Percentiles rank a stretch among this genome's conserved stretches.
Evolutionary conservation across 768 basidiomycete genomes (phyloP).

Genomic region (Leccinum olivaceopallidum): DNA sequence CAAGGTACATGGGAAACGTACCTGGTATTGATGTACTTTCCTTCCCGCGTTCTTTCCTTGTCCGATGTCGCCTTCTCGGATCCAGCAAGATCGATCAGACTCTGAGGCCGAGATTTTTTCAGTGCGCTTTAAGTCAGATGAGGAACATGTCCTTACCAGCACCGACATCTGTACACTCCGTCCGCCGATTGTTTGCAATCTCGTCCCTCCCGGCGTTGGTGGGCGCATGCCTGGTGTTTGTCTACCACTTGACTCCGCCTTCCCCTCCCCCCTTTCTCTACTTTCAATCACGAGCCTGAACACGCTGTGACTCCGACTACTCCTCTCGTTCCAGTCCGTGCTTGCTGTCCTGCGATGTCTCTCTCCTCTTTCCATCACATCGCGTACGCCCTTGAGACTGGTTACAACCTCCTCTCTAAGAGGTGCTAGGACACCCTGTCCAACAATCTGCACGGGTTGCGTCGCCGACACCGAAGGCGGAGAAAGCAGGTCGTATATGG

Average conservation of each 20-base stretch:
- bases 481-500: constrained; percentile 82
- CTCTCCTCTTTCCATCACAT: constrained; percentile 84
- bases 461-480: constrained; percentile 54
- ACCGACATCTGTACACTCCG: constrained; percentile 78
- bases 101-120: constrained; percentile 43
- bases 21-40: constrained; percentile 96
- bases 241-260: constrained; percentile 38
- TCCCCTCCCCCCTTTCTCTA: constrained; percentile 63
- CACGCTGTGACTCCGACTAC: constrained; percentile 92
- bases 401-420: constrained; percentile 94
- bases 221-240: constrained; percentile 56
- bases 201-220: constrained; percentile 57
- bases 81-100: constrained; percentile 93
- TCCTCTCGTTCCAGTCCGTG: constrained; percentile 99
- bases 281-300: constrained; percentile 93
- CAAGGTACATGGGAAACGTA: constrained; percentile 21
- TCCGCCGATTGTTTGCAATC: constrained; percentile 76
- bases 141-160: constrained; percentile 43
- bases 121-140: background rate
- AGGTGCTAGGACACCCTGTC: constrained; percentile 69
- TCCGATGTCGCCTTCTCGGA: constrained; percentile 96
- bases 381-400: constrained; percentile 80
- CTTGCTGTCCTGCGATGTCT: constrained; percentile 86
- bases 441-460: constrained; percentile 73
- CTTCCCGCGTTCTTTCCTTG: constrained; percentile 94